Conservation (phyloP, 805 yeast genomes). For the Komagataella kurtzmanii region DNA sequence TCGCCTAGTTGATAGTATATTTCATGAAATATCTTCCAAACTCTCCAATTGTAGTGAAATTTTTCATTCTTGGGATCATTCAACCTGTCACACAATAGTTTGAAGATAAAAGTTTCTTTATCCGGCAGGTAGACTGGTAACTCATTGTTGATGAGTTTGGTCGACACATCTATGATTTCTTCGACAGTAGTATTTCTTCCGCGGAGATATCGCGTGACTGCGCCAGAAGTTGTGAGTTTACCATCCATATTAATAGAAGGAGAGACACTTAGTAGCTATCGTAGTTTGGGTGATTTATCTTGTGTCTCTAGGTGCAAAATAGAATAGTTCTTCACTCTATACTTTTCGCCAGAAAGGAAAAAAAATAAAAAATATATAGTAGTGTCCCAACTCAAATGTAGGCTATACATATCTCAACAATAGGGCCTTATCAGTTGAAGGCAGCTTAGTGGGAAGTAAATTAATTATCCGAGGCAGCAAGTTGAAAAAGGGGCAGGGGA, state of each 20-base stretch:
- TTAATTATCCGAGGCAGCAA: neutral
- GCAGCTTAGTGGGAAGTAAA: neutral
- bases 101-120: slow-evolving; percentile 38
- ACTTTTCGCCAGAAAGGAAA: neutral
- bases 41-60: slow-evolving; percentile 27
- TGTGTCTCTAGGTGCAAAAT: neutral
- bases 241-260: neutral
- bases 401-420: neutral
- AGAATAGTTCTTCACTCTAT: neutral
- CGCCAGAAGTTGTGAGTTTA: slow-evolving; percentile 24
- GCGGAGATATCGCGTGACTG: slow-evolving; percentile 43
- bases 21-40: slow-evolving; percentile 38
- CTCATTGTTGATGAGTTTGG: slow-evolving; percentile 18
- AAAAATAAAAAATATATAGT: neutral
- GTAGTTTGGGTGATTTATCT: neutral
- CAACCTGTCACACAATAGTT: slow-evolving; percentile 46
- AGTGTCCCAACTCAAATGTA: neutral
- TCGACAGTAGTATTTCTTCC: slow-evolving; percentile 31
- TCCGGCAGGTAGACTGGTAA: slow-evolving; percentile 38
- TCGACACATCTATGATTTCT: slow-evolving; percentile 24
- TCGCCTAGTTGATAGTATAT: slow-evolving; percentile 12
- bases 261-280: neutral
- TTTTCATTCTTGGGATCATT: slow-evolving; percentile 13
- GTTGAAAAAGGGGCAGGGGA: neutral
- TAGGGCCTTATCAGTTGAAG: neutral